Evolutionary conservation across 108 stramenopile species (phyloP), one percentile per base, ranked within the genome.

Genomic region (Aureococcus anophagefferens): DNA sequence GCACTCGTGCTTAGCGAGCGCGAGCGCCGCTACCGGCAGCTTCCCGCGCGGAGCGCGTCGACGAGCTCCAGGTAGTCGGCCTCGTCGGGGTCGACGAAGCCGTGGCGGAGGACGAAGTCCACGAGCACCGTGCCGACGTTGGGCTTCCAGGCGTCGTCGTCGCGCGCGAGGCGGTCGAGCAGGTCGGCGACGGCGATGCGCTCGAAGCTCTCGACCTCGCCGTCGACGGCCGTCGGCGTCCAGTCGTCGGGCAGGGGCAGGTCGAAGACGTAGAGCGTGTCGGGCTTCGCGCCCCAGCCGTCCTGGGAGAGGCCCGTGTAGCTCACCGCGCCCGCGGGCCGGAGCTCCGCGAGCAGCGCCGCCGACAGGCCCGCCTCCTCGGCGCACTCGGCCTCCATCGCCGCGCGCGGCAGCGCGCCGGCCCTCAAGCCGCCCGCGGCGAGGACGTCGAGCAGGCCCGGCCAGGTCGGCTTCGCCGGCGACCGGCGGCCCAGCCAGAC

Each of bases 181-280:
- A 74, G 32, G 25, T 63, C 66, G 21, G 0, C n/a, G 62, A 78
- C n/a, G 18, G 72, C 46, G 21, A 63, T 29, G n/a, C 63, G 46
- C 66, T 71, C 66, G 66, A 79, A 79, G 63, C 70, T 64, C 0
- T 70, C 78, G 46, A 79, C 72, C 69, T 79, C 78, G 17, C 78
- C 78, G 31, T 79, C 78, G 11, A 62, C 33, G 21, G 69, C 62
- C 0, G 17, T 18, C 4, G 78, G 78, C 25, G 4, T 15, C 62
- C 75, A 79, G 35, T 67, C 65, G 30, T 32, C 18, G 28, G 74
- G 74, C 5, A 74, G 64, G 45, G 32, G 25, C 35, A 79, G 62
- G 67, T 79, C 78, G 62, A 70, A 79, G 63, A 69, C 71, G 37
- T 71, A 79, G 33, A 79, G 46, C 35, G 62, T 35, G 59, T 79